Evolutionary conservation across 345 rosid species (phyloP), one percentile per base, ranked within the genome.

Genomic region (Carallia pectinifolia): DNA sequence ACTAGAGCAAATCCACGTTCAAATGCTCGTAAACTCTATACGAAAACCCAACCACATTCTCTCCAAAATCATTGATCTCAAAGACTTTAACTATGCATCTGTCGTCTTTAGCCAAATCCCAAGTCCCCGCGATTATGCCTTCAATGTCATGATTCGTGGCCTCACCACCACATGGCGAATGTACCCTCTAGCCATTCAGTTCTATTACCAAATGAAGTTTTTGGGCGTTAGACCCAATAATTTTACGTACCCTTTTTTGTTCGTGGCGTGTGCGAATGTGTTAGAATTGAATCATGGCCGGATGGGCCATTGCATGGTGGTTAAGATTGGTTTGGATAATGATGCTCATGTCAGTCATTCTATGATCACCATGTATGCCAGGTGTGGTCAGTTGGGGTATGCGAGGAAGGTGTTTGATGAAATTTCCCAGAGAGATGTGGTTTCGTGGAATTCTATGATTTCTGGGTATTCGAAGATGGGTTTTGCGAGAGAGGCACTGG

Each of bases 381-480:
- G 72, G 71, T 88, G 92, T 62, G 74, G 83, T 9, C 70, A 75
- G 4, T 19, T 82, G 58, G 67, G 2, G 0, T 37, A 18, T 70
- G 92, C 96, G 2, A 87, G 91, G 47, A 88, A 83, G 73, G 85
- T 89, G 83, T 93, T 93, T 40, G 91, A 89, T 64, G 92, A 84
- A 87, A 89, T 89, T 78, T 58, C 47, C 59, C 81, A 76, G 4
- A 84, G 77, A 65, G 92, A 84, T 80, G 65, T 79, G 73, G 96
- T 93, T 62, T 88, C 97, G 1, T 93, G 97, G 98, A 89, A 89
- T 78, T 91, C 97, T 6, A 89, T 93, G 96, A 89, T 93, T 64
- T 87, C 97, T 0, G 97, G 92, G 77, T 91, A 89, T 74, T 80
- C 91, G 33, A 80, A 82, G 67, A 83, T 79, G 86, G 97, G 98